Evolutionary conservation across 225 moss, liverwort and hornwort genomes (phyloP).

Genomic region (Antitrichia curtipendula): DNA sequence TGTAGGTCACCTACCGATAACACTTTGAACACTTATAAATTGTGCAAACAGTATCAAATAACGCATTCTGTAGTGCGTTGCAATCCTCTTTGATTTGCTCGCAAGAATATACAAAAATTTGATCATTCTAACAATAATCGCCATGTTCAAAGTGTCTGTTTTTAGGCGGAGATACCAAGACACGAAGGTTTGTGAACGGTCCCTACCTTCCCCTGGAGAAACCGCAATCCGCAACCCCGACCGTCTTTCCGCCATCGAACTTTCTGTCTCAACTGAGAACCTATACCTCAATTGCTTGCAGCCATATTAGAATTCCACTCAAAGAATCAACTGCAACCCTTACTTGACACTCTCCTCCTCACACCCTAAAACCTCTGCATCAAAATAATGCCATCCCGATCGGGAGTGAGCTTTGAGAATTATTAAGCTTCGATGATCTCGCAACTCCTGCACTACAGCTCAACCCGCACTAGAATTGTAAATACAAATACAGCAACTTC

Average conservation of each 20-base stretch:
- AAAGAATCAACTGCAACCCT: background rate
- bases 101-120: background rate
- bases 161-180: background rate
- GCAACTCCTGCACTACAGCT: background rate
- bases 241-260: constrained; percentile 14
- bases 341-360: background rate
- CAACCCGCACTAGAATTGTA: background rate
- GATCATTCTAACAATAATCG: background rate
- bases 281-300: background rate
- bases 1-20: background rate
- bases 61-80: background rate
- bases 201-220: constrained; percentile 10
- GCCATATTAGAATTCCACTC: background rate
- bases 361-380: background rate
- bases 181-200: background rate
- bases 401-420: background rate
- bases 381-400: background rate
- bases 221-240: background rate
- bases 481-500: background rate
- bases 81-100: background rate
- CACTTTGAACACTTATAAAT: background rate
- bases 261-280: background rate
- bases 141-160: background rate
- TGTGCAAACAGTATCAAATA: background rate
- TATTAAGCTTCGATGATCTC: background rate